Evolutionary conservation across 2,329 filamentous ascomycete genomes (phyloP), one percentile per base, ranked within the genome.

Genomic region (Sclerotiophoma versabilis): DNA sequence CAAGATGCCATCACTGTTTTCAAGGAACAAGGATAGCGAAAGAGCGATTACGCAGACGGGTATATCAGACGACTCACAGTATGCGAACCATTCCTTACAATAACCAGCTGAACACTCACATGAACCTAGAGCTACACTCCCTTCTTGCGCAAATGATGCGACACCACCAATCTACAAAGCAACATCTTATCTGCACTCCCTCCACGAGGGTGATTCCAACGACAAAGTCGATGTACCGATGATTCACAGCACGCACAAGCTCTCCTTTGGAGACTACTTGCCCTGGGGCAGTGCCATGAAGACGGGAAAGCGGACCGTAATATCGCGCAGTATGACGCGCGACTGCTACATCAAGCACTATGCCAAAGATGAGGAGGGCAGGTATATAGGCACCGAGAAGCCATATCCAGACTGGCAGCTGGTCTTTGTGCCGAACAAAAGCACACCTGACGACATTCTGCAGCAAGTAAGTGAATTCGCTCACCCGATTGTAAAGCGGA

Each of bases 281-380:
- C 53, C 53, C 4, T 56, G 34, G 17, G 42, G 46, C 1, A 50
- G 53, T 32, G 42, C 46, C 9, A 43, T 43, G 47, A 51, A 51
- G 20, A 51, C 37, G 4, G 47, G 42, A n/a, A 50, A 47, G 30
- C 42, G 42, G 14, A 47, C 36, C 14, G 42, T 56, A 17, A 56
- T 50, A 14, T 37, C 47, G 19, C 47, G 53, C 34, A 50, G 46
- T 12, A 51, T 56, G 53, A 56, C 39, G 7, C 53, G 53, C 36
- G 53, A 56, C 29, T 50, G 47, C 36, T 43, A 56, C 22, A 27
- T 56, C 30, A 56, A 56, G 25, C 47, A 56, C 15, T 56, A 51
- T 22, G 53, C 47, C 12, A 56, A 51, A 39, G 47, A 56, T 12
- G 47, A 47, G 19, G 47, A 56, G n/a, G 53, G 53, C 7, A 48